phyloP scores from a whole-genome alignment of 2,329 filamentous ascomycete species.

The Paracorniculantispora psalliotae region DNA sequence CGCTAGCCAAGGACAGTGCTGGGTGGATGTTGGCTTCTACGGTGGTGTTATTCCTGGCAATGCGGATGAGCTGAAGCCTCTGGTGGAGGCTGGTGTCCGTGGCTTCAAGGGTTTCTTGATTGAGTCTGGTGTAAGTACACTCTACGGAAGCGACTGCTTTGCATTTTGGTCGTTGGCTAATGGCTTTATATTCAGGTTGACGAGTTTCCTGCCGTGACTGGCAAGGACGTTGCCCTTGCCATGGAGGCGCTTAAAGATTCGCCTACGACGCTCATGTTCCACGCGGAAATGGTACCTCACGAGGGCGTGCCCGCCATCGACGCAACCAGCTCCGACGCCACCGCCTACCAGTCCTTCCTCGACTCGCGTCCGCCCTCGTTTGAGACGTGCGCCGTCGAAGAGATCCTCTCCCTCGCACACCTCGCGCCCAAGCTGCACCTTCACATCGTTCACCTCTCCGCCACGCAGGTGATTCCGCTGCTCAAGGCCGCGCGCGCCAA shows the following conservation, averaged over 20 bases:
- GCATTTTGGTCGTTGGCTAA: conserved; percentile 15
- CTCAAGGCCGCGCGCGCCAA: conserved; percentile 65
- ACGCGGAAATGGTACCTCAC: conserved; percentile 96
- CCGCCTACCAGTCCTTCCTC: conserved; percentile 84
- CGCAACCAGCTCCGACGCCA: conserved; percentile 65
- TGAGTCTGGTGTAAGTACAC: conserved; percentile 77
- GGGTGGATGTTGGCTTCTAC: conserved; percentile 99
- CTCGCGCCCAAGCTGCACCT: conserved; percentile 77
- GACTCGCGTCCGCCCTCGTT: conserved; percentile 83
- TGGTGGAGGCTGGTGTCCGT: conserved; percentile 80
- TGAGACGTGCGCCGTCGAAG: conserved; percentile 83
- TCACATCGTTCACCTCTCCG: conserved; percentile 90
- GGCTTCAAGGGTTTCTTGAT: conserved; percentile 98
- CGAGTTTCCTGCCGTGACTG: conserved; percentile 89
- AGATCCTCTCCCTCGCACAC: conserved; percentile 77
- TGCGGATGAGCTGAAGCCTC: conserved; percentile 66
- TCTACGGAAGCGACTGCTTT: neutral
- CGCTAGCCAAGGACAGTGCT: conserved; percentile 82
- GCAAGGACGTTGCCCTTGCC: conserved; percentile 70
- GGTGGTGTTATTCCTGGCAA: conserved; percentile 93
- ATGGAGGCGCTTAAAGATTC: conserved; percentile 76
- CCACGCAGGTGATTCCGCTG: conserved; percentile 80
- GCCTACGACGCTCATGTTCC: conserved; percentile 95
- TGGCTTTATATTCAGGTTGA: conserved; percentile 58
- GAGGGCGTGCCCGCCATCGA: conserved; percentile 75